These are phyloP conservation scores for Dicorynia guianensis DNA, from an alignment of 306 rosid species.

Conservation along the genomic window DNA sequence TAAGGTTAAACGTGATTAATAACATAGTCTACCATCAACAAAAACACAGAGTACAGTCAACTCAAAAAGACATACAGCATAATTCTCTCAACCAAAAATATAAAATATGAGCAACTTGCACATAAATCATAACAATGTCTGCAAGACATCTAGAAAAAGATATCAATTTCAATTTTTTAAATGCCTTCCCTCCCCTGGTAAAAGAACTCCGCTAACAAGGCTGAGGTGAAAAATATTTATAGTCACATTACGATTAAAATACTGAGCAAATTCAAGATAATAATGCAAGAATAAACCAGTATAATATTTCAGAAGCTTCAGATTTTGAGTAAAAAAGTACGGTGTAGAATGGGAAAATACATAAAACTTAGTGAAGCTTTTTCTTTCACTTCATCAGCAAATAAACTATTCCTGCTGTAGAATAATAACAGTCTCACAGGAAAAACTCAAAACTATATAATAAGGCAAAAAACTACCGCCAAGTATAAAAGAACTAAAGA, in stretches of 20 bases:
- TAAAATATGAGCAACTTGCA: not conserved
- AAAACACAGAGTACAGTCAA: not conserved
- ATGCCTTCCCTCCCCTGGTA: not conserved
- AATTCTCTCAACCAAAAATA: not conserved
- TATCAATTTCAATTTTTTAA: not conserved
- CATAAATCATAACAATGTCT: slow-evolving; percentile 16
- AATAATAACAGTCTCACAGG: slow-evolving; percentile 20
- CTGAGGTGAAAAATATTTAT: slow-evolving; percentile 6
- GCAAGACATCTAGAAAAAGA: slow-evolving; percentile 6
- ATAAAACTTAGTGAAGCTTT: not conserved
- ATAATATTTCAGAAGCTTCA: not conserved
- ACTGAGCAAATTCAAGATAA: not conserved
- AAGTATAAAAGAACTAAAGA: slow-evolving; percentile 40
- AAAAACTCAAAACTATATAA: slow-evolving; percentile 11
- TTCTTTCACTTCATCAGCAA: slow-evolving; percentile 29
- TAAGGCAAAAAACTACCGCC: slow-evolving; percentile 26
- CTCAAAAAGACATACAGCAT: slow-evolving; percentile 10
- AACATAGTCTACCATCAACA: not conserved
- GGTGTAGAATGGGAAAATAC: not conserved
- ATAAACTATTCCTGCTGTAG: slow-evolving; percentile 12
- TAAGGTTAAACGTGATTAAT: slow-evolving; percentile 6
- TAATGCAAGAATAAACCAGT: too few species aligned
- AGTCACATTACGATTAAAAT: slow-evolving; percentile 10
- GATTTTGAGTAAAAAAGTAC: not conserved
- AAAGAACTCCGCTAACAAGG: not conserved